Evolutionary conservation across 805 yeast species (phyloP), one percentile per base, ranked within the genome.

Genomic region (Cyberlindnera bimundalis): DNA sequence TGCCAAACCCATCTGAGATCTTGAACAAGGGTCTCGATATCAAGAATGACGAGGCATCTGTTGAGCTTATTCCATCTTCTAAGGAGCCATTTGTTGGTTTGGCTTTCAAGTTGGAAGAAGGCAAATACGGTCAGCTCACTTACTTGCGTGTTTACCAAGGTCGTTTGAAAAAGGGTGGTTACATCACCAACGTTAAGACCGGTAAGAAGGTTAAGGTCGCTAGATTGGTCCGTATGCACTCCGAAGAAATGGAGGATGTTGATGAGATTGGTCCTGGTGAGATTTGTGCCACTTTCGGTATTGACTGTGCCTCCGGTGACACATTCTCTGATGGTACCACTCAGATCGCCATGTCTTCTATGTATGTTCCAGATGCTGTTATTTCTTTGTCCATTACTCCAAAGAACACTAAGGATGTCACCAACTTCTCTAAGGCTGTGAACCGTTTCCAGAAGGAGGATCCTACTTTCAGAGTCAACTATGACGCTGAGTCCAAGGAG

Each of bases 281-380:
- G 70, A 93, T 93, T 56, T 93, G 99, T 71, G 99, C 99, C 40
- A 91, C 98, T 43, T 93, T 93, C 57, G 99, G 99, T 68, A 86
- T 93, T 53, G 99, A 93, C 65, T 93, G 99, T 75, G 81, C 98
- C 10, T 93, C 99, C 12, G 99, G 99, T 59, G 99, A 93, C 60
- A 88, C 98, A 12, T 93, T 93, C 66, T 83, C 96, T 33, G 96
- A 87, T 52, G 96, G 93, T 40, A 71, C 74, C 12, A 70, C 80
- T 40, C 73, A 80, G 55, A 82, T 85, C 55, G 81, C 99, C 40
- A 91, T 93, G 98, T 80, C 95, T 42, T 88, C 97, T 5, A 93
- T 93, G 99, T 93, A 74, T 67, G 99, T 93, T 47, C 99, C 99
- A 6, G 99, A 93, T 64, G 96, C 99, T 1, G 99, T 93, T 49